Evolutionary conservation across 1,284 basidiomycete genomes (phyloP).

Genomic region (Apiotrichum brassicae): DNA sequence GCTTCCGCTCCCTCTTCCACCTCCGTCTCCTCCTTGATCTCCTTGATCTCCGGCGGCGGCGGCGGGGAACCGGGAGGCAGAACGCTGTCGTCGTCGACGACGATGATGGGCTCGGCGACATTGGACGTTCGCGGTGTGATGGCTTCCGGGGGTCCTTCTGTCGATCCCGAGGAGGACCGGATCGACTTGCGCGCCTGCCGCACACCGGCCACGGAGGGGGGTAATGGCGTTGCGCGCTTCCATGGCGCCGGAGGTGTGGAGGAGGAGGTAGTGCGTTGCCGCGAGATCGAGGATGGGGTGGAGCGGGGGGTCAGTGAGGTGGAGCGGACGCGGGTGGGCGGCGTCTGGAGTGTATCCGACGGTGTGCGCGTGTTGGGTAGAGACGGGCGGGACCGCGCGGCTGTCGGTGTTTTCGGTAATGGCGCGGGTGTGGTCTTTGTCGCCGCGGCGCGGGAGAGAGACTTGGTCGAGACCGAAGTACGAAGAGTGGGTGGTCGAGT

Average conservation of each 20-base stretch:
- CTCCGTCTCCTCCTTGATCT: background rate
- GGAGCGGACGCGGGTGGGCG: constrained; percentile 3
- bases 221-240: constrained; percentile 19
- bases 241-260: constrained; percentile 7
- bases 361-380: constrained; percentile 2
- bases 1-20: too few species aligned
- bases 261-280: constrained; percentile 11
- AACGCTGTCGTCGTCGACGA: constrained; percentile 23
- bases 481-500: background rate
- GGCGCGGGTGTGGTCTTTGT: background rate
- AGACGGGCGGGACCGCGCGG: constrained; percentile 2
- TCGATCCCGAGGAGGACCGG: constrained; percentile 29
- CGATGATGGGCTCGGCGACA: constrained; percentile 21
- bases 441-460: background rate
- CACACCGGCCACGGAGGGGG: constrained; percentile 14
- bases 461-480: constrained; percentile 4
- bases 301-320: constrained; percentile 7
- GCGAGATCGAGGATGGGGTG: constrained; percentile 1
- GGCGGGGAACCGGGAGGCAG: background rate
- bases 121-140: constrained; percentile 27
- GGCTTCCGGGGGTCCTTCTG: constrained; percentile 28
- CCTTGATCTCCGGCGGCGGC: background rate
- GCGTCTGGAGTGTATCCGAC: background rate
- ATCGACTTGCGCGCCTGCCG: constrained; percentile 9
- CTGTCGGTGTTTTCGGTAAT: background rate